phyloP scores from a whole-genome alignment of 768 basidiomycete species.

The Pisolithus sp. region DNA sequence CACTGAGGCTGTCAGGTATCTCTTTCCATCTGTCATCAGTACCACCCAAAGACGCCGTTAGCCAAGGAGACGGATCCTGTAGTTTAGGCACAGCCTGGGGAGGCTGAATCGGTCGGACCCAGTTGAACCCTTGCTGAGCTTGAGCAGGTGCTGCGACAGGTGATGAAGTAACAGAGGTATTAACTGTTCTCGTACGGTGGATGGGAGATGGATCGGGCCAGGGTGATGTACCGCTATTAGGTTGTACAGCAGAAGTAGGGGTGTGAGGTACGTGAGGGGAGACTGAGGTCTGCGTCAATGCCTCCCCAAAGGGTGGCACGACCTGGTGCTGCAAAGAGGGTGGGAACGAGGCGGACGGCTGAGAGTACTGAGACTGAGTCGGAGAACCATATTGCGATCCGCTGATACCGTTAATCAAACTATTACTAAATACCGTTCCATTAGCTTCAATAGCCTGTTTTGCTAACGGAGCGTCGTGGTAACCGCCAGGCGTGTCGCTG shows the following conservation, averaged over 20 bases:
- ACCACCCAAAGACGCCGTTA: conserved; percentile 39
- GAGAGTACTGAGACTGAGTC: conserved; percentile 12
- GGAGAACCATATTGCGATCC: conserved; percentile 16
- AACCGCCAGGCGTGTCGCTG: conserved; percentile 13
- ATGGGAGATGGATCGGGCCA: conserved; percentile 14
- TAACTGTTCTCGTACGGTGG: conserved; percentile 10
- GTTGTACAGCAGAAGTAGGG: conserved; percentile 18
- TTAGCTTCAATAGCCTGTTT: conserved; percentile 20
- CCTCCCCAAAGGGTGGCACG: conserved; percentile 18
- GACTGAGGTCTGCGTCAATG: conserved; percentile 12
- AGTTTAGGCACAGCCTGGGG: conserved; percentile 12
- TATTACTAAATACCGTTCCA: conserved; percentile 16
- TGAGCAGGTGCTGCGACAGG: conserved; percentile 19
- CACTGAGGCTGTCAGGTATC: conserved; percentile 43
- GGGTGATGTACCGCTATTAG: conserved; percentile 13
- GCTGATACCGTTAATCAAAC: conserved; percentile 10
- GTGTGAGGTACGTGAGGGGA: conserved; percentile 14
- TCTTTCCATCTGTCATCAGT: conserved; percentile 44
- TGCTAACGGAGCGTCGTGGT: conserved; percentile 18
- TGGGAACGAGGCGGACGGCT: conserved; percentile 15
- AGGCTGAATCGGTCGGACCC: conserved; percentile 27
- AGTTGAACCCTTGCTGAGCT: conserved; percentile 29
- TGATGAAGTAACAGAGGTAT: conserved; percentile 12
- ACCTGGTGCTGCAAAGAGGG: conserved; percentile 16
- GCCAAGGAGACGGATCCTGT: conserved; percentile 52